Evolutionary conservation across 805 yeast species (phyloP).

Genomic region (Clavispora fructus): DNA sequence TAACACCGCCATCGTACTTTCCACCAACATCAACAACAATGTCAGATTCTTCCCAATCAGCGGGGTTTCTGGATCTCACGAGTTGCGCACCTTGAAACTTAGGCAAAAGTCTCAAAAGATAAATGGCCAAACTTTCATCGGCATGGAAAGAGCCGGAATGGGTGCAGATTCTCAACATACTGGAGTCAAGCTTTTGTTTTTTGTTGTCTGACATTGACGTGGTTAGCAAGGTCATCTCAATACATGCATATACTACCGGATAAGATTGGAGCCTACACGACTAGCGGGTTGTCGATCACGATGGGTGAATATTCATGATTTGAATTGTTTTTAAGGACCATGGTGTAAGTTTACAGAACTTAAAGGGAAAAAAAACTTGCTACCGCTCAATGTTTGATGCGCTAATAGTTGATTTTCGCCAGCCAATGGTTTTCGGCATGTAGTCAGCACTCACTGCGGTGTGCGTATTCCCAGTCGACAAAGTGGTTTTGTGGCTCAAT

Average conservation of each 20-base stretch:
- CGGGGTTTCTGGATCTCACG: conserved; percentile 79
- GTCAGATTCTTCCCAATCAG: conserved; percentile 79
- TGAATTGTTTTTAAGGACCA: too few species aligned
- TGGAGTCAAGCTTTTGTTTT: conserved; percentile 14
- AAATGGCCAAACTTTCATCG: conserved; percentile 93
- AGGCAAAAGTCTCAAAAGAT: conserved; percentile 70
- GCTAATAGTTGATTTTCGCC: neutral
- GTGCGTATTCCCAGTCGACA: neutral
- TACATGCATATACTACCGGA: neutral
- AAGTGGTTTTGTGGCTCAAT: too few species aligned
- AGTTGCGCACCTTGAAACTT: conserved; percentile 60
- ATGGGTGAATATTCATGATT: too few species aligned
- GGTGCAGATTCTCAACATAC: conserved; percentile 67
- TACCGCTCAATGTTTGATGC: too few species aligned
- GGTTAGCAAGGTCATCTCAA: conserved; percentile 5
- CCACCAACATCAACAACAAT: conserved; percentile 96
- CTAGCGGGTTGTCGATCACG: neutral
- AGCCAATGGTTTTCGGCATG: neutral
- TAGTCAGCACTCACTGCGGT: neutral
- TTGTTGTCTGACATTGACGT: conserved; percentile 17
- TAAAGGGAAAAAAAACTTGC: too few species aligned
- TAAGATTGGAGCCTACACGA: neutral
- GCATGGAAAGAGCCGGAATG: conserved; percentile 96
- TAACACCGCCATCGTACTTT: conserved; percentile 67
- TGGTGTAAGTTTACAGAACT: too few species aligned